phyloP scores from a whole-genome alignment of 1,284 basidiomycete species.

The Athelia sp. region DNA sequence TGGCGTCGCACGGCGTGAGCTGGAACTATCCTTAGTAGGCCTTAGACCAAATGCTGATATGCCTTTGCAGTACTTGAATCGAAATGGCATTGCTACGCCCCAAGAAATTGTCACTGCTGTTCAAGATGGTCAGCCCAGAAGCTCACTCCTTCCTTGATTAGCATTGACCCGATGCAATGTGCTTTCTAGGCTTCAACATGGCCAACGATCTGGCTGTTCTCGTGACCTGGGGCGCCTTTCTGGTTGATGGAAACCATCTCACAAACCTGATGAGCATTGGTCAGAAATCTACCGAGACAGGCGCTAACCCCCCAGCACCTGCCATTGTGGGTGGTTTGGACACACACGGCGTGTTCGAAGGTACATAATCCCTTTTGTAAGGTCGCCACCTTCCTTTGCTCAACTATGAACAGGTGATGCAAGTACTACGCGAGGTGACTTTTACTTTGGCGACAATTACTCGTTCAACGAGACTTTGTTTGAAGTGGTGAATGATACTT shows the following conservation, averaged over 20 bases:
- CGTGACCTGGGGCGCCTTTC: not conserved
- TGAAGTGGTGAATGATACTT: conserved; percentile 12
- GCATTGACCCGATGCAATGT: no score
- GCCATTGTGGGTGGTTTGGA: not conserved
- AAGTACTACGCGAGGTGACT: conserved; percentile 10
- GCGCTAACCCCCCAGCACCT: not conserved
- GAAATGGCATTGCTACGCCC: not conserved
- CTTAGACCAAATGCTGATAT: not conserved
- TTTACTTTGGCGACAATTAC: conserved; percentile 21
- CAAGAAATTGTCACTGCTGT: not conserved
- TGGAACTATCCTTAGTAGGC: not conserved
- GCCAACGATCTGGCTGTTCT: not conserved
- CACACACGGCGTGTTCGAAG: not conserved
- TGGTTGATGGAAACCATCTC: not conserved
- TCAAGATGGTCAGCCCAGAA: not conserved
- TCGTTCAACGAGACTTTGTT: conserved; percentile 24
- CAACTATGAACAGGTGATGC: conserved; percentile 1
- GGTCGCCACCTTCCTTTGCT: no score
- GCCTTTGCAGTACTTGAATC: not conserved
- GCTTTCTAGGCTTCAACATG: not conserved
- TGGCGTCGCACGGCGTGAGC: not conserved
- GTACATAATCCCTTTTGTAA: no score
- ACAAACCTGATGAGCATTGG: conserved; percentile 1
- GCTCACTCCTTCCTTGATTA: not conserved
- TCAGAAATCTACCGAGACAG: not conserved